These are phyloP conservation scores for Bondarzewia mesenterica DNA, from an alignment of 1,284 basidiomycete genomes.

Conservation along the genomic window DNA sequence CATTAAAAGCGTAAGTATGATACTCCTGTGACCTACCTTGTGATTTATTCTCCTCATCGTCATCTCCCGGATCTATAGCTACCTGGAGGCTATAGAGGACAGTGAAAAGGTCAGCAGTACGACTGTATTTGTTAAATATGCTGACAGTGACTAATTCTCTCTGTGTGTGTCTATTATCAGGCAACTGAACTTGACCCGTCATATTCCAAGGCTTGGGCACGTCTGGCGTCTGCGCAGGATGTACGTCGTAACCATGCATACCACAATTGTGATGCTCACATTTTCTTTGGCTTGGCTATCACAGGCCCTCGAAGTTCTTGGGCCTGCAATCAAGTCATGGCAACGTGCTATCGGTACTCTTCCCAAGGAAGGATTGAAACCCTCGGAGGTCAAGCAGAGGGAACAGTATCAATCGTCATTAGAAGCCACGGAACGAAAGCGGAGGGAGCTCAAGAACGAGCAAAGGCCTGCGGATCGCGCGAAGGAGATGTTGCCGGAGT, in stretches of 20 bases:
- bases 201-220: constrained; percentile 9
- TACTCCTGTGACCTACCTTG: background rate
- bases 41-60: too few species aligned
- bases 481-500: background rate
- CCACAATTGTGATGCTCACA: background rate
- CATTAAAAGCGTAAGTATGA: constrained; percentile 13
- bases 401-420: background rate
- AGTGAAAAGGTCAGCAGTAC: constrained; percentile 8
- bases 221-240: constrained; percentile 6
- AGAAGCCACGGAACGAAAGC: background rate
- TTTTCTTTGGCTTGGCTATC: background rate
- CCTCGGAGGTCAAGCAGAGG: background rate
- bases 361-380: background rate
- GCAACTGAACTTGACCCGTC: constrained; percentile 5
- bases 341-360: constrained; percentile 1
- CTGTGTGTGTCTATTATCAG: background rate
- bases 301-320: background rate
- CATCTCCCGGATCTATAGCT: background rate
- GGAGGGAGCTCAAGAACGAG: background rate
- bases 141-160: too few species aligned
- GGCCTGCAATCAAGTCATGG: background rate
- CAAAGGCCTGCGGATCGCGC: background rate
- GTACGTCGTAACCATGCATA: constrained; percentile 1
- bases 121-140: too few species aligned
- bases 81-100: constrained; percentile 1